Percentiles rank a stretch among this genome's conserved stretches.
These are phyloP conservation scores for Sphaceloma murrayae DNA, from an alignment of 2,329 filamentous ascomycete genomes.

Conservation along the genomic window DNA sequence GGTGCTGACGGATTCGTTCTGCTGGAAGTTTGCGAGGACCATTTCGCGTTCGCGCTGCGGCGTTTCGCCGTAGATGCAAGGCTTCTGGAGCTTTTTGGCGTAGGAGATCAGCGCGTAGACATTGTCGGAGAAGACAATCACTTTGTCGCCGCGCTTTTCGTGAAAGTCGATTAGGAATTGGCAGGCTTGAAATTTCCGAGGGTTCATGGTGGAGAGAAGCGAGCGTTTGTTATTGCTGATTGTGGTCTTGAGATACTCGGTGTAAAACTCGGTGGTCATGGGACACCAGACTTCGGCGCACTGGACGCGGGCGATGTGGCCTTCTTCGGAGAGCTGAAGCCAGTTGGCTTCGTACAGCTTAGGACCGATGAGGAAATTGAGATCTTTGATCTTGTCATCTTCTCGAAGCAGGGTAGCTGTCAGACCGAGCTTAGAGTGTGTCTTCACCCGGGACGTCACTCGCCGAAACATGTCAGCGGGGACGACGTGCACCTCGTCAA, in stretches of 20 bases:
- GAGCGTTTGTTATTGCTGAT: constrained; percentile 53
- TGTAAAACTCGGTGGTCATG: constrained; percentile 97
- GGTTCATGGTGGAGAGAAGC: constrained; percentile 92
- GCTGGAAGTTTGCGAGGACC: constrained; percentile 89
- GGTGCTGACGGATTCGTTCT: constrained; percentile 81
- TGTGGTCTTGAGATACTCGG: constrained; percentile 68
- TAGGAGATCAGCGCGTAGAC: constrained; percentile 86
- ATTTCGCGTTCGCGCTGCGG: constrained; percentile 73
- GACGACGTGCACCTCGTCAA: constrained; percentile 97
- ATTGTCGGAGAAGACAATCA: constrained; percentile 97
- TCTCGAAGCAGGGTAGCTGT: constrained; percentile 91
- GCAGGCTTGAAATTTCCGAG: constrained; percentile 90
- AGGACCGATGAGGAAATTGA: constrained; percentile 95
- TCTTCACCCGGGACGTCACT: constrained; percentile 85
- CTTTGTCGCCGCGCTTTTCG: constrained; percentile 87
- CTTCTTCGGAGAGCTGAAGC: constrained; percentile 96
- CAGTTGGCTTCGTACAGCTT: constrained; percentile 98
- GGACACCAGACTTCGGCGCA: constrained; percentile 99
- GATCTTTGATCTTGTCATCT: constrained; percentile 94
- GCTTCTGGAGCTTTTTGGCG: constrained; percentile 72
- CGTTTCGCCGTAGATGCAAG: constrained; percentile 85
- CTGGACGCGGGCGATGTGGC: constrained; percentile 92
- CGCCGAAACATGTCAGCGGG: constrained; percentile 93
- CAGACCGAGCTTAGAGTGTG: constrained; percentile 87
- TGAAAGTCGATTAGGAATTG: constrained; percentile 99